These are phyloP conservation scores for Malus hybrid DNA, from an alignment of 331 rosid species.

Conservation along the genomic window DNA sequence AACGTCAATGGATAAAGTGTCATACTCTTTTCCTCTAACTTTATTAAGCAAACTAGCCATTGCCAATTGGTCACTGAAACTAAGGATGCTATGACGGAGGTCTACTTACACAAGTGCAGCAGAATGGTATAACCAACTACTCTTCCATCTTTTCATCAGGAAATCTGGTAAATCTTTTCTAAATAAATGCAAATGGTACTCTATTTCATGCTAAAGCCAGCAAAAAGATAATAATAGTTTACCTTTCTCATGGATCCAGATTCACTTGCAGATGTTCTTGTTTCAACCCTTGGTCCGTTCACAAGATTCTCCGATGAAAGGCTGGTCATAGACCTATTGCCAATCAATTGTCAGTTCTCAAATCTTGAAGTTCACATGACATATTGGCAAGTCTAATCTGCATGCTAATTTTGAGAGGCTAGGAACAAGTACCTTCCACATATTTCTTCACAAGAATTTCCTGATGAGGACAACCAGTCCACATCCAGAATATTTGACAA, in stretches of 20 bases:
- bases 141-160: neutral
- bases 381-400: neutral
- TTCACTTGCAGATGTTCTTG: conserved; percentile 47
- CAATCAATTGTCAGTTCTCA: conserved; percentile 5
- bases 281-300: conserved; percentile 41
- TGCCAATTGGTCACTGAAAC: neutral
- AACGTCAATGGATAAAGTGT: neutral
- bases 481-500: conserved; percentile 68
- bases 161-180: neutral
- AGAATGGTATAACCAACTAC: neutral
- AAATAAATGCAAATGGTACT: neutral
- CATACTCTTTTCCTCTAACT: neutral
- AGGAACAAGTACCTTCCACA: conserved; percentile 51
- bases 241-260: conserved; percentile 58
- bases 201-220: neutral
- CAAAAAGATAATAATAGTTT: conserved; percentile 14
- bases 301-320: conserved; percentile 54
- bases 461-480: conserved; percentile 88
- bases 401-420: neutral
- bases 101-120: neutral
- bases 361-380: neutral
- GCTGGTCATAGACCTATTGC: conserved; percentile 47
- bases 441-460: conserved; percentile 80
- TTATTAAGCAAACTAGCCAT: neutral
- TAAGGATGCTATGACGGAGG: neutral